These are phyloP conservation scores for Blastocladiella emersonii DNA, from an alignment of 371 early-diverging fungal species.

Conservation along the genomic window DNA sequence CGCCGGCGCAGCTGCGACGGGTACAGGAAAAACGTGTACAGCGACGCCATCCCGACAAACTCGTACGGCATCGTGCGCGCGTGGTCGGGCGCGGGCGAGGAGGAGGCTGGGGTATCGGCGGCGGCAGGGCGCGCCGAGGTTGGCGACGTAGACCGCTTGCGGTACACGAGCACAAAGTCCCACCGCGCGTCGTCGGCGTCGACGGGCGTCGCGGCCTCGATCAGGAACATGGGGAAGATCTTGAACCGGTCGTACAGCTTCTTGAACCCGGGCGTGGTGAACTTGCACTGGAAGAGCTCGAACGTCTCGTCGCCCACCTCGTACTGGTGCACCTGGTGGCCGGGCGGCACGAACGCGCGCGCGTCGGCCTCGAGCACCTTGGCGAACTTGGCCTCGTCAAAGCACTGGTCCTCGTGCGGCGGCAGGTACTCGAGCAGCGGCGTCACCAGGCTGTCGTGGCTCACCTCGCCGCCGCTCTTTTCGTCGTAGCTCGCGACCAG, in stretches of 20 bases:
- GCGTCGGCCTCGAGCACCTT: not conserved
- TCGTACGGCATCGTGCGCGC: not conserved
- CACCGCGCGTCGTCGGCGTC: not conserved
- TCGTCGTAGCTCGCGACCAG: not conserved
- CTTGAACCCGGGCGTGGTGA: not conserved
- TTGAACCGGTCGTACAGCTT: not conserved
- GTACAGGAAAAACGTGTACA: not conserved
- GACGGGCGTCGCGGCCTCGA: not conserved
- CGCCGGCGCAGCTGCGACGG: not conserved
- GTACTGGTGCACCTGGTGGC: not conserved
- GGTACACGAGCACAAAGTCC: not conserved
- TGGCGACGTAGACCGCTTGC: not conserved
- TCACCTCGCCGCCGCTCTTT: not conserved
- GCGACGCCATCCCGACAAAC: not conserved
- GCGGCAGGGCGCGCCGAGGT: too few relatives aligned
- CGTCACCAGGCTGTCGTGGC: not conserved
- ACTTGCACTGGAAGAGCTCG: not conserved
- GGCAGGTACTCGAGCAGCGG: constrained; percentile 1
- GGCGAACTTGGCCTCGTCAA: not conserved
- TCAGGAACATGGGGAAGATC: not conserved
- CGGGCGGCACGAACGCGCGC: not conserved
- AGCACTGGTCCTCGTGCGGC: not conserved
- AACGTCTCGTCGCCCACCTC: not conserved
- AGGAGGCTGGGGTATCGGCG: not conserved
- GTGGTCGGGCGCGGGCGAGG: too few relatives aligned